phyloP scores from a whole-genome alignment of 192 early-diverging fungal species.

The Backusella circina region DNA sequence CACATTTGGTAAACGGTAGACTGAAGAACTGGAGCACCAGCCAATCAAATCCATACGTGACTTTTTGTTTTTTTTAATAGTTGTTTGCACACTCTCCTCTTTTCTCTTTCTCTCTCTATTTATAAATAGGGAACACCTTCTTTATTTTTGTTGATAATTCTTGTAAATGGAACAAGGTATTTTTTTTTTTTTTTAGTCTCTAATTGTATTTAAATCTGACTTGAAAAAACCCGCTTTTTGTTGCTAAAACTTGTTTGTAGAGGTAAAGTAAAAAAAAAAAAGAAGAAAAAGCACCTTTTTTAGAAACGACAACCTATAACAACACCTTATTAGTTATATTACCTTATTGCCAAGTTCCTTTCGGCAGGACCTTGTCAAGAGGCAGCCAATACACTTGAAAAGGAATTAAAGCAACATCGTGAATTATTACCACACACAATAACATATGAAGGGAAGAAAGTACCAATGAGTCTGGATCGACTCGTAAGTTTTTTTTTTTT shows the following conservation, averaged over 20 bases:
- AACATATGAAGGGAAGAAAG: constrained; percentile 66
- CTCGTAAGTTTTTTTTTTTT: constrained; percentile 42
- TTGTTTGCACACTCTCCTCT: background rate
- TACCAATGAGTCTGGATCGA: constrained; percentile 50
- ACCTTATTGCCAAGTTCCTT: constrained; percentile 69
- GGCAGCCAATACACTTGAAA: constrained; percentile 47
- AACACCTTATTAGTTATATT: constrained; percentile 69
- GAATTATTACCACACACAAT: constrained; percentile 60
- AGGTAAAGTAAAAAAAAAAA: background rate
- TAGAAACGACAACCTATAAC: background rate
- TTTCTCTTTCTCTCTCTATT: background rate
- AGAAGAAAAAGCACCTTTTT: background rate
- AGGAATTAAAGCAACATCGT: constrained; percentile 41
- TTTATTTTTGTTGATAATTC: background rate
- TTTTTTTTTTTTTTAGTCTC: background rate
- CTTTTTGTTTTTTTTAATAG: background rate
- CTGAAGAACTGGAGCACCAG: background rate
- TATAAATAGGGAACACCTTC: background rate
- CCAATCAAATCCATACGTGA: background rate
- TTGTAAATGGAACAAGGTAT: background rate
- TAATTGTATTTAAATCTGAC: background rate
- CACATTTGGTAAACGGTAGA: background rate
- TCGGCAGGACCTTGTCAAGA: constrained; percentile 51
- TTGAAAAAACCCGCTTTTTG: background rate
- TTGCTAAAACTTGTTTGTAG: background rate